Conservation (phyloP, 331 rosid genomes). For the Pyracantha coccinea region DNA sequence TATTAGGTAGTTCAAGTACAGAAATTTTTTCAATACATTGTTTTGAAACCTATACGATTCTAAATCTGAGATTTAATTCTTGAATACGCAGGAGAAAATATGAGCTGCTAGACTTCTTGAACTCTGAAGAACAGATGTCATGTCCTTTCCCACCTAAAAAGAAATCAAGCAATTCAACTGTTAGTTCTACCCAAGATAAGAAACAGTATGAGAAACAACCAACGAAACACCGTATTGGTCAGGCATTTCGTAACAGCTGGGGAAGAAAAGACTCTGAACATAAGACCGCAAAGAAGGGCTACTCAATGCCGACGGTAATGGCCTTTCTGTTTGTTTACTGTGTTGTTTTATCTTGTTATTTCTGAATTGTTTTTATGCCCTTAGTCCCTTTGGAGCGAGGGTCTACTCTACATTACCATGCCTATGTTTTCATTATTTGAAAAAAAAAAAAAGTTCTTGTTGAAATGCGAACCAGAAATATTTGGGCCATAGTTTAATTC, state of each 20-base stretch:
- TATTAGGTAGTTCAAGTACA: constrained; percentile 46
- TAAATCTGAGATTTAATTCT: constrained; percentile 11
- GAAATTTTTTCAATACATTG: neutral
- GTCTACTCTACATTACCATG: too few species aligned
- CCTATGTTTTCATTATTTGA: neutral
- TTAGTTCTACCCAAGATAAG: constrained; percentile 26
- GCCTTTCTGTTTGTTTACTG: neutral
- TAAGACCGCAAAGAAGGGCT: constrained; percentile 46
- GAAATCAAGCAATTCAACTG: constrained; percentile 22
- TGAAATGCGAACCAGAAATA: neutral
- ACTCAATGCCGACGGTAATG: constrained; percentile 53
- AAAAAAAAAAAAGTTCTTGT: neutral
- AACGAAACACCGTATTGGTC: constrained; percentile 53
- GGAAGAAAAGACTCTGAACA: constrained; percentile 64
- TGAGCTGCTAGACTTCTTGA: constrained; percentile 47
- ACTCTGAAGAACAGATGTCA: constrained; percentile 14
- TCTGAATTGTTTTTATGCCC: neutral
- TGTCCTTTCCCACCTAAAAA: constrained; percentile 38
- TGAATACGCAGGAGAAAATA: constrained; percentile 69
- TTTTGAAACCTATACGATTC: constrained; percentile 4
- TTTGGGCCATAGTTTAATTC: neutral
- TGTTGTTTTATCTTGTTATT: neutral
- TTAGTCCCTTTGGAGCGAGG: neutral
- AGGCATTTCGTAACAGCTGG: constrained; percentile 66
- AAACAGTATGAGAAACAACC: constrained; percentile 40